Conservation (phyloP, 2,329 filamentous ascomycete genomes). For the Neonectria magnoliae region DNA sequence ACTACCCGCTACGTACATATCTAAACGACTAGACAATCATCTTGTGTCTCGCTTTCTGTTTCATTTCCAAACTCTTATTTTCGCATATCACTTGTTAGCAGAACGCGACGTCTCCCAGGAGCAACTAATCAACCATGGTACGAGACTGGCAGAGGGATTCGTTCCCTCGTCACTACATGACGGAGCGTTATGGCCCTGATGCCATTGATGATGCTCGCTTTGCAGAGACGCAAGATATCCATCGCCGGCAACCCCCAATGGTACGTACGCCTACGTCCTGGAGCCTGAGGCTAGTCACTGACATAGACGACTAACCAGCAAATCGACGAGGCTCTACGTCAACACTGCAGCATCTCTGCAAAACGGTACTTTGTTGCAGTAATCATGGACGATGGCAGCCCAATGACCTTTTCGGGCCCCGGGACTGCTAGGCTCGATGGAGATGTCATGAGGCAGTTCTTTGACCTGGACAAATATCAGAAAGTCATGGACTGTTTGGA, state of each 20-base stretch:
- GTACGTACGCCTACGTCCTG: constrained; percentile 47
- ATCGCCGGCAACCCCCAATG: constrained; percentile 52
- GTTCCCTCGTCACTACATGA: constrained; percentile 50
- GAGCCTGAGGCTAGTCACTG: constrained; percentile 14
- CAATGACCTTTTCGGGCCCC: constrained; percentile 58
- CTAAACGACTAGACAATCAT: neutral
- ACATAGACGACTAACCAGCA: constrained; percentile 48
- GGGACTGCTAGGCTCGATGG: constrained; percentile 49
- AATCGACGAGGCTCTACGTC: constrained; percentile 62
- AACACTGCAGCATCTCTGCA: constrained; percentile 62
- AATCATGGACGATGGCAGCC: constrained; percentile 58
- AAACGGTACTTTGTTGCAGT: constrained; percentile 64
- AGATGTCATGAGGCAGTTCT: constrained; percentile 56
- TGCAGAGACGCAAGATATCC: constrained; percentile 47
- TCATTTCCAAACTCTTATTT: neutral
- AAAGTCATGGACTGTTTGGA: constrained; percentile 51
- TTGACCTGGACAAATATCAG: constrained; percentile 56
- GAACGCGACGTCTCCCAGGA: neutral
- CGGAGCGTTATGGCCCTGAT: constrained; percentile 45
- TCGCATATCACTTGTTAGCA: neutral
- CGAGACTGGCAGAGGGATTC: constrained; percentile 53
- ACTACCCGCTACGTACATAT: neutral
- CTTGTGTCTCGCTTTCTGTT: neutral
- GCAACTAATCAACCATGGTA: constrained; percentile 48
- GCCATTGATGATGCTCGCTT: constrained; percentile 48